phyloP scores from a whole-genome alignment of 2,329 filamentous ascomycete genomes.

The Epichloe hybrida region DNA sequence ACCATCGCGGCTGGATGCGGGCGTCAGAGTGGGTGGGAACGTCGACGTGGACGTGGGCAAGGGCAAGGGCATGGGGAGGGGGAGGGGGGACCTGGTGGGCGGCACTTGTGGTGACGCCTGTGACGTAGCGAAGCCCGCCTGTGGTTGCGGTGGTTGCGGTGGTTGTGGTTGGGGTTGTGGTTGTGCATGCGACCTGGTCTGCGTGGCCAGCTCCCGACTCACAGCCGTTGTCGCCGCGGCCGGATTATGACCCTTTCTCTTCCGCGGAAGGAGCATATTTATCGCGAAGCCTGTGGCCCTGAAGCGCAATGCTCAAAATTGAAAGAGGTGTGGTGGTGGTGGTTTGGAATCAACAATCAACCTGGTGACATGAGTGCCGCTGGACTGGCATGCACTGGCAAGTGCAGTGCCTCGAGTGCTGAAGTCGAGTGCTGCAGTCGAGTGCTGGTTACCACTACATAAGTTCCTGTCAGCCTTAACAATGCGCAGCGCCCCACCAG shows the following conservation, averaged over 20 bases:
- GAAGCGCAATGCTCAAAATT: neutral
- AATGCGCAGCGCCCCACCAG: neutral
- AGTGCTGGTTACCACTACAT: too few species aligned
- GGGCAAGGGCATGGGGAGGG: neutral
- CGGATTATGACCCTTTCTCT: constrained; percentile 19
- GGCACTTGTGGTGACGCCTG: neutral
- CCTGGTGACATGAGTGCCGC: neutral
- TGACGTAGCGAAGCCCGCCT: constrained; percentile 1
- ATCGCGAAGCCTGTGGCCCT: neutral
- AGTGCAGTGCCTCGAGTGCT: neutral
- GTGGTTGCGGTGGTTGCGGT: neutral
- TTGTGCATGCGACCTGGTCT: neutral
- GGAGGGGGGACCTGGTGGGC: neutral
- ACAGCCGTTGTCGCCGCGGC: constrained; percentile 10
- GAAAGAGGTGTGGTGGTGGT: neutral
- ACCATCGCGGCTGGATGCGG: neutral
- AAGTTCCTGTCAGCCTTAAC: too few species aligned
- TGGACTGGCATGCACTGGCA: constrained; percentile 1
- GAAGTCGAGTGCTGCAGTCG: too few species aligned
- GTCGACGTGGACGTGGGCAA: neutral
- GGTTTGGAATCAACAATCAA: neutral
- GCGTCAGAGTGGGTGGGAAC: neutral
- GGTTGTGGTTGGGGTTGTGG: neutral
- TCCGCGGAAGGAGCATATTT: constrained; percentile 20
- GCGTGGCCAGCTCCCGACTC: constrained; percentile 7